Percentiles rank a stretch among this genome's conserved stretches.
phyloP scores from a whole-genome alignment of 2,329 filamentous ascomycete species.

The Tolypocladium inflatum region DNA sequence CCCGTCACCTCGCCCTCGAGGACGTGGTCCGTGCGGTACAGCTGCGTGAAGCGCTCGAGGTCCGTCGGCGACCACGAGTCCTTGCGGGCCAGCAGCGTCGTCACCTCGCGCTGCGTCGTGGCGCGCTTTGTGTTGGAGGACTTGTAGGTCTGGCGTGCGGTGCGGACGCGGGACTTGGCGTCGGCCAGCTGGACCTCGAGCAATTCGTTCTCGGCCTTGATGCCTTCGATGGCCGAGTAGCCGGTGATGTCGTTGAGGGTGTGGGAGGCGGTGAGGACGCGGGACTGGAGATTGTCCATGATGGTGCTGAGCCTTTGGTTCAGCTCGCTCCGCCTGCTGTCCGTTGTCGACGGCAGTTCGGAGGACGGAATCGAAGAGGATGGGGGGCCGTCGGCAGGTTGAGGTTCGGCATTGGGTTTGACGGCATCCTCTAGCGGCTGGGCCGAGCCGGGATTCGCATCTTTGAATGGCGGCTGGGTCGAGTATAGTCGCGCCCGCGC shows the following conservation, averaged over 20 bases:
- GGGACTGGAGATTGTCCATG: slow-evolving; percentile 85
- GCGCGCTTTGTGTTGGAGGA: slow-evolving; percentile 75
- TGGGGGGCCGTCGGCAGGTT: neutral
- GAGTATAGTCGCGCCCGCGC: slow-evolving; percentile 15
- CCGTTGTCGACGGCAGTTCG: slow-evolving; percentile 22
- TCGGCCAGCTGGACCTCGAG: slow-evolving; percentile 50
- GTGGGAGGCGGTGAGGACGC: slow-evolving; percentile 75
- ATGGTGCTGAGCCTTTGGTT: slow-evolving; percentile 33
- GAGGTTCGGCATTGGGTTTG: neutral
- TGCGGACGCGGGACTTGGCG: slow-evolving; percentile 57
- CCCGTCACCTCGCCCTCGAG: slow-evolving; percentile 77
- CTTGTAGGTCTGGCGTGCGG: slow-evolving; percentile 68
- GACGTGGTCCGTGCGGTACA: slow-evolving; percentile 87
- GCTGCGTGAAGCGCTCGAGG: slow-evolving; percentile 85
- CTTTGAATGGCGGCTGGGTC: slow-evolving; percentile 9
- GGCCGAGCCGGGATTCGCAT: neutral
- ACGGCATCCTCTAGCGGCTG: neutral
- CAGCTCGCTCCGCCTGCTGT: slow-evolving; percentile 21
- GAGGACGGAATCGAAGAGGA: neutral
- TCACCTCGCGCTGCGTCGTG: slow-evolving; percentile 91
- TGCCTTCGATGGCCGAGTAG: slow-evolving; percentile 80
- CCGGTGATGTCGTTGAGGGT: slow-evolving; percentile 91
- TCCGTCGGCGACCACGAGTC: slow-evolving; percentile 82
- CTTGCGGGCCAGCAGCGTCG: slow-evolving; percentile 85
- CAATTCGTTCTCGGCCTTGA: slow-evolving; percentile 67